Percentiles rank a stretch among this genome's conserved stretches.
phyloP scores from a whole-genome alignment of 2,329 filamentous ascomycete genomes.

The Rhexocercosporidium sp. region DNA sequence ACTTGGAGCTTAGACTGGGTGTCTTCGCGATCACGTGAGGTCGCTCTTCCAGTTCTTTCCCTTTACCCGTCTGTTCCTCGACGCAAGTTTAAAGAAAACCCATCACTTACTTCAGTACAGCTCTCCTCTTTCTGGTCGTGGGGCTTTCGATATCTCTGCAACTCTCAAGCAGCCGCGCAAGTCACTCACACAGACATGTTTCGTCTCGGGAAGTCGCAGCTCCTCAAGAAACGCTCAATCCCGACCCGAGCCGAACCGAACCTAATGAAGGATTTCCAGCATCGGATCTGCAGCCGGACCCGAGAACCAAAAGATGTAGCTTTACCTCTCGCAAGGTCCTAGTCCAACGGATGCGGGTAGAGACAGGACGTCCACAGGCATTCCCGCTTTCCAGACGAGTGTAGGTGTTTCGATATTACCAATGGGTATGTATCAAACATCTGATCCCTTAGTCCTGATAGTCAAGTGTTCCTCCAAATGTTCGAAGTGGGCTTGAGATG shows the following conservation, averaged over 20 bases:
- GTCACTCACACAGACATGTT: not conserved
- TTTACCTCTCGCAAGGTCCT: no score
- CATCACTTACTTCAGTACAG: no score
- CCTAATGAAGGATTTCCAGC: not conserved
- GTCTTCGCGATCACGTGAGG: no score
- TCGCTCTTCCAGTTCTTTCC: no score
- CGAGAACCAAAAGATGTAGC: not conserved
- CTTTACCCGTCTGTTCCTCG: no score
- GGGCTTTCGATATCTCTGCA: not conserved
- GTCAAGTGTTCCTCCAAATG: not conserved
- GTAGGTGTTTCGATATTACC: no score
- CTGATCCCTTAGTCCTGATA: not conserved
- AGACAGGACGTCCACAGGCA: no score
- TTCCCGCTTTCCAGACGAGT: no score
- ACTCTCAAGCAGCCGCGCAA: not conserved
- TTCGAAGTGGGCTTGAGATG: not conserved
- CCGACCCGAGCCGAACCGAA: not conserved
- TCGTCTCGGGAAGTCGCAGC: not conserved
- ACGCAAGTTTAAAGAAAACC: no score
- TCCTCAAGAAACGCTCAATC: not conserved
- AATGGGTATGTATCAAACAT: not conserved
- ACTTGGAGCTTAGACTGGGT: no score
- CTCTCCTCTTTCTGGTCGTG: not conserved
- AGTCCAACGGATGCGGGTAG: no score
- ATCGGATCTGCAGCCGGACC: not conserved